Percentiles rank a stretch among this genome's conserved stretches.
phyloP scores from a whole-genome alignment of 441 rosid species.

The Rhodomyrtus psidioides region DNA sequence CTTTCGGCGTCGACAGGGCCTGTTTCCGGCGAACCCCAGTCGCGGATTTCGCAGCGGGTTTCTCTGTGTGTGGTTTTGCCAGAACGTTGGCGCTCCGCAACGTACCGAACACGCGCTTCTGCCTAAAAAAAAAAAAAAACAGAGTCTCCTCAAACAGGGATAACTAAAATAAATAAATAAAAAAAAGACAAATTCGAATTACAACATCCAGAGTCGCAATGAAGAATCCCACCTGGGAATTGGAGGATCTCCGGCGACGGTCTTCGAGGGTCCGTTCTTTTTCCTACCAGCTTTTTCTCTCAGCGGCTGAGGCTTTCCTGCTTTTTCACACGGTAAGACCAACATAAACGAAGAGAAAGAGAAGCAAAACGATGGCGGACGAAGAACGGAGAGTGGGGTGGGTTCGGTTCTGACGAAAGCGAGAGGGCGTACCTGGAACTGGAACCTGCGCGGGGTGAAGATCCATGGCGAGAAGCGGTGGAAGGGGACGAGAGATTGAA shows the following conservation, averaged over 20 bases:
- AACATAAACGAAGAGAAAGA: background rate
- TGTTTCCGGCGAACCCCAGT: background rate
- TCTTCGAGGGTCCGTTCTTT: background rate
- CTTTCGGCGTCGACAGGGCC: background rate
- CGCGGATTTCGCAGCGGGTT: background rate
- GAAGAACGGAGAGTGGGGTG: background rate
- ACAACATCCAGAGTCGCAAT: too few species aligned
- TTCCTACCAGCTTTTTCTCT: background rate
- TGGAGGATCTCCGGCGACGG: background rate
- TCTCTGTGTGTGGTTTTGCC: background rate
- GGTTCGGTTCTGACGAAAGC: background rate
- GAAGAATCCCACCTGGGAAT: background rate
- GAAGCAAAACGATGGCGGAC: background rate
- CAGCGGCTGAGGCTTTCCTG: background rate
- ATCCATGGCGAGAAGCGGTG: background rate
- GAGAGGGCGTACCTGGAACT: background rate
- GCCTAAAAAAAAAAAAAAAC: background rate
- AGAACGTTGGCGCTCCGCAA: background rate
- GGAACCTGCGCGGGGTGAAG: background rate
- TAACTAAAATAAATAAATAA: background rate
- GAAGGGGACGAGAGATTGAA: background rate
- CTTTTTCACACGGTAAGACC: background rate
- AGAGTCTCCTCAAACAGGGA: background rate
- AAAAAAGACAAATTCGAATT: background rate
- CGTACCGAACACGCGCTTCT: slow-evolving; percentile 10